A percentile compares a stretch with the other conserved stretches of the same genome.
Conservation (phyloP, 495 filamentous ascomycete genomes). For the Penicillium bovifimosum region DNA sequence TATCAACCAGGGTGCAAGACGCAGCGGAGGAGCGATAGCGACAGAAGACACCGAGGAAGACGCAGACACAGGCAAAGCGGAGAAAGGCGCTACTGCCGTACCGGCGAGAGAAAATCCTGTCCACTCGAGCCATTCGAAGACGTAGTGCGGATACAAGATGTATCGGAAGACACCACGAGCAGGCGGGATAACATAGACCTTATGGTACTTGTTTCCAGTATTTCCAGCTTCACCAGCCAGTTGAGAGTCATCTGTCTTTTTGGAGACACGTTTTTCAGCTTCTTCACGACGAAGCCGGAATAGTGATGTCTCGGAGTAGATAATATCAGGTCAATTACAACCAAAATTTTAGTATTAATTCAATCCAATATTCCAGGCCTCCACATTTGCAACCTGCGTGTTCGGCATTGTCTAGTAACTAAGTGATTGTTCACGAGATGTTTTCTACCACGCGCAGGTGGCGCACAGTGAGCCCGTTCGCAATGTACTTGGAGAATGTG, state of each 20-base stretch:
- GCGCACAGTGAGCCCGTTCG: no score
- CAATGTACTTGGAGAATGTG: no score
- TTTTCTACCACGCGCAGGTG: no score
- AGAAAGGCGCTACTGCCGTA: constrained; percentile 23
- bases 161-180: constrained; percentile 72
- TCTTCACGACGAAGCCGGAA: constrained; percentile 54
- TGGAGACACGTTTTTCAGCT: constrained; percentile 35
- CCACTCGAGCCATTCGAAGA: constrained; percentile 97
- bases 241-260: constrained; percentile 33
- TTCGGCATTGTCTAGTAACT: no score
- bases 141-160: constrained; percentile 87
- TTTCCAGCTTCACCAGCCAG: constrained; percentile 23
- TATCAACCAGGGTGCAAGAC: constrained; percentile 46
- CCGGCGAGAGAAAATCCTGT: constrained; percentile 73
- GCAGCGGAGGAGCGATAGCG: constrained; percentile 17
- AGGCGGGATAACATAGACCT: constrained; percentile 88
- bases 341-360: no score
- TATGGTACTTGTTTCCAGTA: constrained; percentile 45
- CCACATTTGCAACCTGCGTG: no score
- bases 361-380: no score
- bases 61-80: constrained; percentile 1
- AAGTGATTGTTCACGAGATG: no score
- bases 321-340: no score
- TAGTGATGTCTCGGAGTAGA: constrained; percentile 62
- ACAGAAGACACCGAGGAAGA: neutral